Percentiles rank a stretch among this genome's conserved stretches.
phyloP scores from a whole-genome alignment of 176 grass and related monocot species.

The Urochloa ruziziensis region DNA sequence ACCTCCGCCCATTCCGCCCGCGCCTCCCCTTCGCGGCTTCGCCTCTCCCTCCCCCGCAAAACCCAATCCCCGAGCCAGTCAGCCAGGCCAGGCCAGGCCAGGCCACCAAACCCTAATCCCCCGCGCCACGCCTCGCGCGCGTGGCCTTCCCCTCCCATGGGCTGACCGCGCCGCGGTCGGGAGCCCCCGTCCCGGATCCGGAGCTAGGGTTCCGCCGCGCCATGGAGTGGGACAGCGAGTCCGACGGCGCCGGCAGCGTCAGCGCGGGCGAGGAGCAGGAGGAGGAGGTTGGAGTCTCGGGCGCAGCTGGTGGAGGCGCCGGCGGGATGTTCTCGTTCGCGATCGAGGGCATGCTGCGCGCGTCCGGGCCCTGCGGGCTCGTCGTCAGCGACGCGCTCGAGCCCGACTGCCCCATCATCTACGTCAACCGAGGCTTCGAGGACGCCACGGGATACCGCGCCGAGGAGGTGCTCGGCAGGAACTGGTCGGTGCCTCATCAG shows the following conservation, averaged over 20 bases:
- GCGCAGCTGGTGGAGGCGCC: neutral
- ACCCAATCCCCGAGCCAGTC: constrained; percentile 29
- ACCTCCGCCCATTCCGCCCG: constrained; percentile 19
- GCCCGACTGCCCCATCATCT: constrained; percentile 89
- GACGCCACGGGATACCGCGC: constrained; percentile 80
- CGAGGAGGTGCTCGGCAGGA: constrained; percentile 98
- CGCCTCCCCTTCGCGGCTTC: neutral
- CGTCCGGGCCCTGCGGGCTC: constrained; percentile 65
- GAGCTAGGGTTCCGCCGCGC: constrained; percentile 45
- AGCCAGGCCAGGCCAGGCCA: constrained; percentile 16
- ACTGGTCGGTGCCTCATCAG: constrained; percentile 57
- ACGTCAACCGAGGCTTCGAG: constrained; percentile 97
- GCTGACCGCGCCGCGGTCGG: constrained; percentile 21
- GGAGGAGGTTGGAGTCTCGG: neutral
- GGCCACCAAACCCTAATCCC: constrained; percentile 34
- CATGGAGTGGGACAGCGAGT: constrained; percentile 96
- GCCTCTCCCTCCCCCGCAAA: neutral
- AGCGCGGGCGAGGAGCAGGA: constrained; percentile 47
- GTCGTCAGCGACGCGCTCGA: constrained; percentile 92
- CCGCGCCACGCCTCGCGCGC: constrained; percentile 15
- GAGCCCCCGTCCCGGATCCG: constrained; percentile 51
- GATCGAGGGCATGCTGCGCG: constrained; percentile 68
- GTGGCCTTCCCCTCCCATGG: neutral
- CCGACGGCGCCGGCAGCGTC: constrained; percentile 59
- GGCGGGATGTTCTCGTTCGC: constrained; percentile 70